phyloP scores from a whole-genome alignment of 2,329 filamentous ascomycete species.

The Fusarium algeriense region DNA sequence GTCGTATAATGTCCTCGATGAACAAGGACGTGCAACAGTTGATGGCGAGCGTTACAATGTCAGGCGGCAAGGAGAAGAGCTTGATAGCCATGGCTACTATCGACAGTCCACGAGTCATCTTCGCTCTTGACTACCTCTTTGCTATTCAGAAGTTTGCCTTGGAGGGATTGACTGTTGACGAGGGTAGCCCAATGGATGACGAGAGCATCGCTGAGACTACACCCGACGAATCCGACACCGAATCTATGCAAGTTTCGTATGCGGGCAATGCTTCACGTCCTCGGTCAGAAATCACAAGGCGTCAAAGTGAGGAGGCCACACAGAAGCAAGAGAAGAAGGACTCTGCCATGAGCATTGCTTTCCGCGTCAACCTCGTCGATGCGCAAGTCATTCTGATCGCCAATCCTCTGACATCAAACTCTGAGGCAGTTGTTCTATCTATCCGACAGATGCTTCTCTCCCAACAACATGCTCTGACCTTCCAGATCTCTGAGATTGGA shows the following conservation, averaged over 20 bases:
- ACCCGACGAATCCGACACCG: constrained; percentile 69
- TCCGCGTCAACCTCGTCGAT: constrained; percentile 93
- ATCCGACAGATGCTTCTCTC: constrained; percentile 94
- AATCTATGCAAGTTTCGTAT: constrained; percentile 65
- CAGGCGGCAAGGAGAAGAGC: constrained; percentile 82
- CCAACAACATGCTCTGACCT: constrained; percentile 91
- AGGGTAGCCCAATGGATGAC: constrained; percentile 64
- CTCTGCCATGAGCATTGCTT: constrained; percentile 78
- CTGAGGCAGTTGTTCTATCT: constrained; percentile 94
- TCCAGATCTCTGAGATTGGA: constrained; percentile 93
- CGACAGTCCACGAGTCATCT: constrained; percentile 93
- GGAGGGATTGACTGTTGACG: constrained; percentile 74
- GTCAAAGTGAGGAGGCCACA: constrained; percentile 37
- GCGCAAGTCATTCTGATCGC: constrained; percentile 97
- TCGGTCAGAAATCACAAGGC: constrained; percentile 46
- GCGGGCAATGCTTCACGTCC: constrained; percentile 53
- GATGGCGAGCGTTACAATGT: constrained; percentile 96
- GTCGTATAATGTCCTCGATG: constrained; percentile 97
- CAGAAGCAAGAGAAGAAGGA: constrained; percentile 40
- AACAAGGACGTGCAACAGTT: constrained; percentile 97
- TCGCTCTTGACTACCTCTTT: constrained; percentile 95
- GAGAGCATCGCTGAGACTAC: constrained; percentile 66
- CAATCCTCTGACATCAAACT: constrained; percentile 88
- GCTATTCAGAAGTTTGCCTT: constrained; percentile 87
- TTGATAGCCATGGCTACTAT: constrained; percentile 93